A percentile compares a stretch with the other conserved stretches of the same genome.
phyloP scores from a whole-genome alignment of 2,329 filamentous ascomycete genomes.

The Bisporella sp. region DNA sequence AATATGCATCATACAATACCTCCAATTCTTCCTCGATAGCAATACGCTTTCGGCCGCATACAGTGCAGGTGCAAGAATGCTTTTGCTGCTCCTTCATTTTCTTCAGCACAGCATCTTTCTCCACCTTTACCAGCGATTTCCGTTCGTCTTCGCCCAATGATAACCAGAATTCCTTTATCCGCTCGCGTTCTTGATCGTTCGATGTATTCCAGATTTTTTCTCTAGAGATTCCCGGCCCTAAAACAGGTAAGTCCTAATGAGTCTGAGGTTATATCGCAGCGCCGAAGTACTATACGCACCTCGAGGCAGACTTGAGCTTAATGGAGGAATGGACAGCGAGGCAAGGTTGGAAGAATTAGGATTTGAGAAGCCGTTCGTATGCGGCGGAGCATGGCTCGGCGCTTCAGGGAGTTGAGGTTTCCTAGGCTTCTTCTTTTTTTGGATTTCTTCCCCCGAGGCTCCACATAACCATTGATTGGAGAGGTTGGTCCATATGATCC shows the following conservation, averaged over 20 bases:
- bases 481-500: slow-evolving; percentile 27
- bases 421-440: slow-evolving; percentile 34
- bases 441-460: slow-evolving; percentile 26
- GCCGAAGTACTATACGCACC: slow-evolving; percentile 19
- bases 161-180: slow-evolving; percentile 98
- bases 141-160: slow-evolving; percentile 90
- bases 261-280: slow-evolving; percentile 14
- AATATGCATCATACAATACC: slow-evolving; percentile 96
- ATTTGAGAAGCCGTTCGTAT: slow-evolving; percentile 19
- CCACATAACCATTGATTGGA: slow-evolving; percentile 25
- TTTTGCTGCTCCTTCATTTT: slow-evolving; percentile 99
- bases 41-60: slow-evolving; percentile 91
- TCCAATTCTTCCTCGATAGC: slow-evolving; percentile 98
- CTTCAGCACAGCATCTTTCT: slow-evolving; percentile 94
- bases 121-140: slow-evolving; percentile 91
- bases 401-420: slow-evolving; percentile 13
- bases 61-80: slow-evolving; percentile 95
- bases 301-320: slow-evolving; percentile 27
- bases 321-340: slow-evolving; percentile 27
- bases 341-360: slow-evolving; percentile 16
- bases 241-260: not conserved
- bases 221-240: slow-evolving; percentile 34
- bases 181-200: slow-evolving; percentile 87
- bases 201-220: slow-evolving; percentile 98
- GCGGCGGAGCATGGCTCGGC: slow-evolving; percentile 13